A percentile compares a stretch with the other conserved stretches of the same genome.
phyloP scores from a whole-genome alignment of 176 grass and related monocot species.

The Cenchrus fungigraminus region DNA sequence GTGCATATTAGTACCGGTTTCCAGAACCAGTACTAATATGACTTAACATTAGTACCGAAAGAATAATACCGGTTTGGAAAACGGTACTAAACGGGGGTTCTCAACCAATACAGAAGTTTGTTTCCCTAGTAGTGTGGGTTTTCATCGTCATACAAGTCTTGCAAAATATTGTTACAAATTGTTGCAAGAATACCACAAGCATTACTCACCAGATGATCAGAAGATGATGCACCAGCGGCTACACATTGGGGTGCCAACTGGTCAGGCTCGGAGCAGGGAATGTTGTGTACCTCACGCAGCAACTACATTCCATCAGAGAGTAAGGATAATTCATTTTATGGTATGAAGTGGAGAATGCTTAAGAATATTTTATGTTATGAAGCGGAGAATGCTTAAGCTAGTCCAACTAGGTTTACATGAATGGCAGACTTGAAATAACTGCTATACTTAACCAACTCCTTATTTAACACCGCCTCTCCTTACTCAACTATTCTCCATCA shows the following conservation, averaged over 20 bases:
- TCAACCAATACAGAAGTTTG: too few species aligned
- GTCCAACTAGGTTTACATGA: slow-evolving; percentile 1
- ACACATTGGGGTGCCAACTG: neutral
- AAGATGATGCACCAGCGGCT: neutral
- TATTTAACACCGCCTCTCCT: neutral
- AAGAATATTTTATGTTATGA: neutral
- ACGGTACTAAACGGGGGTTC: too few species aligned
- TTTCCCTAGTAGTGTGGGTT: too few species aligned
- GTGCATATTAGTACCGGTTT: too few species aligned
- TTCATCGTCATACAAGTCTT: neutral
- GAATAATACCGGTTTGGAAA: too few species aligned
- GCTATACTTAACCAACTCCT: neutral
- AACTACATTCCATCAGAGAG: neutral
- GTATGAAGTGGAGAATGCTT: neutral
- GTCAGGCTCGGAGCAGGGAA: neutral
- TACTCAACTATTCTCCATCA: too few species aligned
- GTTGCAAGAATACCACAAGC: neutral
- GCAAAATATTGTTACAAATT: neutral
- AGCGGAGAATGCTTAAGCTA: neutral
- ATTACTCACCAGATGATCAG: neutral
- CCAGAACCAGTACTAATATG: too few species aligned
- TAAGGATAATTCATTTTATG: slow-evolving; percentile 1
- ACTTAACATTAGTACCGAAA: too few species aligned
- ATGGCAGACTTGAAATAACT: neutral
- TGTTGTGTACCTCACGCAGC: neutral